Evolutionary conservation across 139 green algal species (phyloP), one percentile per base, ranked within the genome.

Genomic region (Chlamydomonas sphaeroides): DNA sequence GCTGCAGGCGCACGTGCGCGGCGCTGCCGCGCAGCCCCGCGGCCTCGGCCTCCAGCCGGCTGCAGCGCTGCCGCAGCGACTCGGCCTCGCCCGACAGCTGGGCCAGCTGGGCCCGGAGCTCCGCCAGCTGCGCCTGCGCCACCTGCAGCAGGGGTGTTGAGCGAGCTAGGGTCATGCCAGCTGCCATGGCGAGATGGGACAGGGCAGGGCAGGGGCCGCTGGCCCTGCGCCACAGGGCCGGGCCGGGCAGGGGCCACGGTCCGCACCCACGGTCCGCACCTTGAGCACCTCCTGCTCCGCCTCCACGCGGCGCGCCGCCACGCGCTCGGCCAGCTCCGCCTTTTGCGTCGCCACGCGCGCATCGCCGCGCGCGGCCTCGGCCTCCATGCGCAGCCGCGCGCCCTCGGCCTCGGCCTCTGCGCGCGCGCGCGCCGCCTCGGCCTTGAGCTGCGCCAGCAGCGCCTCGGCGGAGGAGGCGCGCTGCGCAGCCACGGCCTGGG

Each of bases 281-380:
- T 80, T 80, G 30, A 70, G 38, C 21, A 80, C 38, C 41, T 80
- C 74, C 39, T 65, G 59, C 74, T 80, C 74, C 59, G 74, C 74
- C 61, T 80, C 74, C 74, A 80, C 74, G 30, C 74, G 59, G 30
- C 61, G 42, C 59, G 56, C 38, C n/a, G 74, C 74, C 39, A 66
- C n/a, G 38, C 59, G 74, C 42, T 80, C 59, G 59, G 61, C 74
- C n/a, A 80, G 74, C 41, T 80, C 39, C 21, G 35, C 74, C n/a
- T 35, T 32, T 30, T 69, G 74, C 5, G 11, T 6, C 18, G 74
- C 74, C 59, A 70, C 3, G 36, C 35, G 10, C 2, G 74, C 74
- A 38, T 80, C 74, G 20, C 59, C 59, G 30, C 59, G 59, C 4
- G 59, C 74, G 30, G 74, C 74, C 59, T 80, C 74, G 59, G 62